Percentiles rank a stretch among this genome's conserved stretches.
These are phyloP conservation scores for Nemania sp. DNA, from an alignment of 2,329 filamentous ascomycete genomes.

Conservation along the genomic window DNA sequence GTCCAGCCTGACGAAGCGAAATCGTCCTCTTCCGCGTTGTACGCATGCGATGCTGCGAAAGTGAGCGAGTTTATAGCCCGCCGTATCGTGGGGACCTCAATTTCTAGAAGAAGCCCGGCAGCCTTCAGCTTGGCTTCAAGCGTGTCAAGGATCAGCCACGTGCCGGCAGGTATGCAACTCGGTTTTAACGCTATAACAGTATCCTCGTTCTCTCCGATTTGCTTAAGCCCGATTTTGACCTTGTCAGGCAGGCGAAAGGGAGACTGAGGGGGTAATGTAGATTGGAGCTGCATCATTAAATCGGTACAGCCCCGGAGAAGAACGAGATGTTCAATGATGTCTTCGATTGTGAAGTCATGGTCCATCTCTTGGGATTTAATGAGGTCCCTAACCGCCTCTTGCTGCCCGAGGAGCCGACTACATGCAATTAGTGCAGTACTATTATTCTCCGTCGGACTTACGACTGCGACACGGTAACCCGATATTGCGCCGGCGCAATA, in stretches of 20 bases:
- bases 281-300: slow-evolving; percentile 28
- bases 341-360: slow-evolving; percentile 29
- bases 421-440: slow-evolving; percentile 32
- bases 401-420: slow-evolving; percentile 31
- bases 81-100: slow-evolving; percentile 18
- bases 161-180: slow-evolving; percentile 14
- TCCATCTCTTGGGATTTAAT: slow-evolving; percentile 19
- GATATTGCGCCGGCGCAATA: slow-evolving; percentile 35
- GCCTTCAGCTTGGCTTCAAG: slow-evolving; percentile 19
- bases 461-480: slow-evolving; percentile 28
- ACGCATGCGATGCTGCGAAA: slow-evolving; percentile 12
- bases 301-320: slow-evolving; percentile 32
- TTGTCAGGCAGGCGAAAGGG: slow-evolving; percentile 26
- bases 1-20: slow-evolving; percentile 25
- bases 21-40: slow-evolving; percentile 24
- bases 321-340: slow-evolving; percentile 28
- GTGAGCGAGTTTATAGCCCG: slow-evolving; percentile 23
- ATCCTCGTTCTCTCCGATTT: slow-evolving; percentile 23
- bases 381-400: slow-evolving; percentile 24
- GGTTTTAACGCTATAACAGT: background rate
- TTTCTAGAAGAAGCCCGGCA: slow-evolving; percentile 21
- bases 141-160: slow-evolving; percentile 22
- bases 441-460: slow-evolving; percentile 22
- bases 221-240: slow-evolving; percentile 15
- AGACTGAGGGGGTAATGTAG: slow-evolving; percentile 24